Evolutionary conservation across 441 rosid species (phyloP).

Genomic region (Populus hybrid): DNA sequence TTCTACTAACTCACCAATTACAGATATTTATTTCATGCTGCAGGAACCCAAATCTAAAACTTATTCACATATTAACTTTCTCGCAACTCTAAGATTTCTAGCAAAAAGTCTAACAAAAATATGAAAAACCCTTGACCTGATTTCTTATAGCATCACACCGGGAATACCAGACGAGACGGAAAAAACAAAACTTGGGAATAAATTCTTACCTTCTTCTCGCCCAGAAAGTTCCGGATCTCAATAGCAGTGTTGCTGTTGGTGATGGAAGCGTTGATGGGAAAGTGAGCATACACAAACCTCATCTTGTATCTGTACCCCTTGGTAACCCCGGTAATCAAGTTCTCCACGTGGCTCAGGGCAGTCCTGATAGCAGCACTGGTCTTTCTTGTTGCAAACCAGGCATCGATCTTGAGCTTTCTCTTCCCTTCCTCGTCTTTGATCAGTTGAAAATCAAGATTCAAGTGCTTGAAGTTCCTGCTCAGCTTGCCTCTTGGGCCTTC

Average conservation of each 20-base stretch:
- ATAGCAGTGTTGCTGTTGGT: slow-evolving; percentile 37
- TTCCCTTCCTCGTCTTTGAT: slow-evolving; percentile 58
- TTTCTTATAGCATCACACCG: no score
- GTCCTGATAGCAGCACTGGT: slow-evolving; percentile 76
- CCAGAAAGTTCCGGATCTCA: slow-evolving; percentile 83
- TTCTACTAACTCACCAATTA: background rate
- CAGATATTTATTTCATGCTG: no score
- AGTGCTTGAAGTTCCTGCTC: slow-evolving; percentile 54
- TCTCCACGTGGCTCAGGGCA: slow-evolving; percentile 31
- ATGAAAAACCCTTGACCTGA: no score
- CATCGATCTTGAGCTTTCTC: slow-evolving; percentile 64
- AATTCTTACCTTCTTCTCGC: slow-evolving; percentile 37
- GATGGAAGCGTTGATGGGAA: slow-evolving; percentile 67
- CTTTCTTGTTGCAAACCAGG: slow-evolving; percentile 75
- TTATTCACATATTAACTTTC: no score
- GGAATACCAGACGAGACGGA: no score
- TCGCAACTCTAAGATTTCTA: no score
- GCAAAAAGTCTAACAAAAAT: no score
- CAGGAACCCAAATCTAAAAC: no score
- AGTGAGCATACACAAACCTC: slow-evolving; percentile 77
- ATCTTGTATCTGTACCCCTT: slow-evolving; percentile 63
- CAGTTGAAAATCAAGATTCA: slow-evolving; percentile 66
- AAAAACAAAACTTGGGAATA: no score
- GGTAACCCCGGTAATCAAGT: slow-evolving; percentile 35
- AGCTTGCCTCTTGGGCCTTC: slow-evolving; percentile 84